Evolutionary conservation across 257 asterid genomes (phyloP).

Genomic region (Solanum sejunctum): DNA sequence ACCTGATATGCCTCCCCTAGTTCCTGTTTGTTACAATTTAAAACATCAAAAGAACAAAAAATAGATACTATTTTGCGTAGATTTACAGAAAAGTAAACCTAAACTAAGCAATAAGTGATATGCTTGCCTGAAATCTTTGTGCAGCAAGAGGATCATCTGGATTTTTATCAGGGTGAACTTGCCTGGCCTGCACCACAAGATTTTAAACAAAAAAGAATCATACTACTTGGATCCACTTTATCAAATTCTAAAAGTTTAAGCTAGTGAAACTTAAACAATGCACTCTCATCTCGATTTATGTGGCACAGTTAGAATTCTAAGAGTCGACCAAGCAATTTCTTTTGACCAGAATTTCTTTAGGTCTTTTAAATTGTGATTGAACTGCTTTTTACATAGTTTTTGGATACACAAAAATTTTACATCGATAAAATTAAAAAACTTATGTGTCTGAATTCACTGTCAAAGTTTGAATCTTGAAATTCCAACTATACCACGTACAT

Average conservation of each 20-base stretch:
- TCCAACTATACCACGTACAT: not conserved
- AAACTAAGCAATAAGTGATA: not conserved
- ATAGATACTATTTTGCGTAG: not conserved
- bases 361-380: not conserved
- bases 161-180: constrained; percentile 92
- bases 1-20: constrained; percentile 92
- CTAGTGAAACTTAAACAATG: not conserved
- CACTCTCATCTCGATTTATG: not conserved
- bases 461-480: not conserved
- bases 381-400: not conserved
- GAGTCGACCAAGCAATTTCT: not conserved
- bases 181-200: constrained; percentile 54
- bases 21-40: constrained; percentile 25
- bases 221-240: not conserved
- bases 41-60: not conserved
- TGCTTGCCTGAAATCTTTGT: constrained; percentile 67
- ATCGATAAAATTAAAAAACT: not conserved
- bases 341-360: not conserved
- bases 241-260: not conserved
- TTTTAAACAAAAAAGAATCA: not conserved
- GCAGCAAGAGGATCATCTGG: constrained; percentile 86
- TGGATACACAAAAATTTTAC: too few relatives aligned
- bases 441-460: not conserved
- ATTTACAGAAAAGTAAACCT: not conserved
- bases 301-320: not conserved